Evolutionary conservation across 2,329 filamentous ascomycete genomes (phyloP), one percentile per base, ranked within the genome.

Genomic region (Torrubiella hemipterigena): DNA sequence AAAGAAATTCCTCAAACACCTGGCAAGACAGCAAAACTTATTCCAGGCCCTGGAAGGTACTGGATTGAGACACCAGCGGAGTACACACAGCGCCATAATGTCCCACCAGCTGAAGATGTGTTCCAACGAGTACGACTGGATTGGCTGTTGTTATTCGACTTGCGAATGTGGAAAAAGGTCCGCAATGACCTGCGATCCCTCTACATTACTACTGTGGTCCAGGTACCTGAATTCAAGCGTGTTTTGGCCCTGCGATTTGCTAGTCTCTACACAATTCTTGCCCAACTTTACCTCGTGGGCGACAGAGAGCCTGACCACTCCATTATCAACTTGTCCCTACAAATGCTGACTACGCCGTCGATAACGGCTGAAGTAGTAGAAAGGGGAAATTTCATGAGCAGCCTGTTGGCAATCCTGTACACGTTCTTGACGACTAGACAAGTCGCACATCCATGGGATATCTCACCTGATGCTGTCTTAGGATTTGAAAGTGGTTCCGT

Each of bases 291-390:
- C 52, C 71, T 98, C 18, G 91, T 98, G 41, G 89, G 89, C 11
- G 91, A 98, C 50, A 72, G 91, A 40, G 91, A 98, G 52, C 91
- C 91, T 3, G 91, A 98, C 48, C 89, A 96, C 55, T 96, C 89
- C 9, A 96, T 98, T 49, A 94, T 98, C 64, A 95, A 95, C 50
- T 73, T 98, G 22, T 96, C 89, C 5, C 63, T 96, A 18, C 91
- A 98, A 51, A 93, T 98, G 74, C 65, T 98, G 39, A 98, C 91
- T 0, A 95, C 91, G 0, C 87, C 91, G 2, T 93, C 89, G 0
- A 96, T 98, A 42, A 96, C 89, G 0, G 82, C 86, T 27, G 93
- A 98, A 56, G 82, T 96, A 30, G 85, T 98, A 7, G 83, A 94
- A 47, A 74, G 86, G 27, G 89, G 87, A 17, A 98, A 98, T 53